A percentile compares a stretch with the other conserved stretches of the same genome.
Evolutionary conservation across 495 filamentous ascomycete species (phyloP).

Genomic region (Tuber calosporum): DNA sequence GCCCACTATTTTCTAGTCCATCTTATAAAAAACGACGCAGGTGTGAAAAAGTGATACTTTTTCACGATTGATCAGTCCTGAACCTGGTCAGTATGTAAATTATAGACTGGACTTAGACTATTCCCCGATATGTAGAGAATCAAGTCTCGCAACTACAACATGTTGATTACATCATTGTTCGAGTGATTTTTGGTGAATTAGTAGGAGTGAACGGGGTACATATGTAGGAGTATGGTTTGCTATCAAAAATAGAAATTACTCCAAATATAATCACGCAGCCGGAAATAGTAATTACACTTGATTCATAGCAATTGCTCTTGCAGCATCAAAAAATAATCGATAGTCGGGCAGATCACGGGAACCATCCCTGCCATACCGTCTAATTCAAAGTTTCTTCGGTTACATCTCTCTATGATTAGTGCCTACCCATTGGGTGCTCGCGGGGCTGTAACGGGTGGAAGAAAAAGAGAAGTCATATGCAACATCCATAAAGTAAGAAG

Average conservation of each 20-base stretch:
- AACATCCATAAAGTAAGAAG: conserved; percentile 28
- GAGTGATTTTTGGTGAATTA: not conserved
- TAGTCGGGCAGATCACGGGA: not conserved
- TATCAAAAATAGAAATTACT: not conserved
- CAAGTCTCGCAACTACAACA: no score
- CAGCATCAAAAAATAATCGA: not conserved
- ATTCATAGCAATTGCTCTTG: not conserved
- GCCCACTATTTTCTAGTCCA: no score
- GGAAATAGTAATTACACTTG: not conserved
- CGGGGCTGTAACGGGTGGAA: not conserved
- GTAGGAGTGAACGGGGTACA: not conserved
- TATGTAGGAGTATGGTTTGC: not conserved
- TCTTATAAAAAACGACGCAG: no score
- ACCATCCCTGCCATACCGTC: not conserved
- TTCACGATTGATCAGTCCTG: no score
- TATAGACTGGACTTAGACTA: no score
- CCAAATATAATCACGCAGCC: not conserved
- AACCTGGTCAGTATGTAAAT: no score
- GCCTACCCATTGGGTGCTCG: not conserved
- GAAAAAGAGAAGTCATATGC: conserved; percentile 28
- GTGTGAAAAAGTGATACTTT: no score
- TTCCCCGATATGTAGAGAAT: no score
- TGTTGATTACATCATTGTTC: not conserved
- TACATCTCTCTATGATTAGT: conserved; percentile 3
- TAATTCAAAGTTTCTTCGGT: conserved; percentile 3